Base-by-base conservation (phyloP, 2,329 filamentous ascomycete species). In the Raffaelea arxii region DNA sequence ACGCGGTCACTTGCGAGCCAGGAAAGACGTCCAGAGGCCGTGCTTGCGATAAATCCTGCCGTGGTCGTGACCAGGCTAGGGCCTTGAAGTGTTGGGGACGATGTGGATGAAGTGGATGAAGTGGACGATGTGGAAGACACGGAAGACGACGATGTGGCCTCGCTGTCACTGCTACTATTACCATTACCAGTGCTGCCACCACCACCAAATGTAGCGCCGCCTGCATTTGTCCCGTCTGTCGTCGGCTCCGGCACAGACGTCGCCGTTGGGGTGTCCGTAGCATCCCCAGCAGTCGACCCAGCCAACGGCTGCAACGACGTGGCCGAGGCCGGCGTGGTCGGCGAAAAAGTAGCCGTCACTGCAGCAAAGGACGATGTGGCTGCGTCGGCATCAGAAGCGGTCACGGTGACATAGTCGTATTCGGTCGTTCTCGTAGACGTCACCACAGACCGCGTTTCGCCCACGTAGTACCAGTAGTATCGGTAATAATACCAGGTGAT, bases 401-500 rank as follows among this genome's bases (percentile, higher is more conserved):
- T 46, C n/a, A 55, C 48, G 32, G 41, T 54, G 37, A 55, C 44
- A 16, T 43, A 47, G 41, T 35, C 55, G 43, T 16, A 44, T 4
- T 47, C 50, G 3, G 50, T 51, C 23, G 39, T 46, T 21, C 38
- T 44, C 7, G 43, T 44, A 10, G 50, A 56, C 3, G 56, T 58
- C 23, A 58, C 54, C 36, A 55, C 43, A 9, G 49, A 54, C 35
- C 48, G 50, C 11, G 52, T 49, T 32, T 54, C 53, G 19, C 51
- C 46, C 25, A 51, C 39, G n/a, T 21, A 43, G 51, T 51, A 55
- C 44, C 48, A 54, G 52, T 52, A 58, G 50, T 59, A 58, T 43
- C 54, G 57, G 36, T 52, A 56, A 49, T 56, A 58, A 25, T 46
- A 54, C 51, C 51, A 57, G 25, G 52, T 55, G 21, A 53, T 41